These are phyloP conservation scores for Nemania bipapillata DNA, from an alignment of 2,329 filamentous ascomycete species.

Conservation along the genomic window DNA sequence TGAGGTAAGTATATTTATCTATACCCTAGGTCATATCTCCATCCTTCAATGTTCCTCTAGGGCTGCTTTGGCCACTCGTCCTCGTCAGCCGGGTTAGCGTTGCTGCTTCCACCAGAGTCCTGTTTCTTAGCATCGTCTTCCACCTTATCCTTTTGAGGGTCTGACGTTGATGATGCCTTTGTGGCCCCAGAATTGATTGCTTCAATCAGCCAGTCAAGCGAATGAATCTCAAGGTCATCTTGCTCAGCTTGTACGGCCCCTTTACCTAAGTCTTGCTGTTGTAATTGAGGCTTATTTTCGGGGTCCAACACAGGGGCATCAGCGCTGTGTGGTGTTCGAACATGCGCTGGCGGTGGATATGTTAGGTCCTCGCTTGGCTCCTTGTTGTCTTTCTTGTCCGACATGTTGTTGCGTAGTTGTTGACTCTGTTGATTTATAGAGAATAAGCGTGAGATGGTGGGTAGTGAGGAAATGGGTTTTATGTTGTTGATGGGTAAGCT, in stretches of 20 bases:
- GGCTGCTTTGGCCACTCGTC: no score
- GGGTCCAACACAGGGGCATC: not conserved
- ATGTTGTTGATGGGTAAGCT: no score
- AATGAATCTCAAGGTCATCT: not conserved
- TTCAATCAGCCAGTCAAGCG: not conserved
- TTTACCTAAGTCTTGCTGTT: not conserved
- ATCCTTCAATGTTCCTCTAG: no score
- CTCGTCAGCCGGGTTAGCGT: not conserved
- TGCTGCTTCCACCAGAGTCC: not conserved
- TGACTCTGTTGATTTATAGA: not conserved
- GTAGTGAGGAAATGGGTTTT: not conserved
- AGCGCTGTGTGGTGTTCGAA: not conserved
- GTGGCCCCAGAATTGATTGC: not conserved
- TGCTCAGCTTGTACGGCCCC: no score
- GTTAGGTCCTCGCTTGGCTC: not conserved
- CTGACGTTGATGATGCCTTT: no score
- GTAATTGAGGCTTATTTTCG: not conserved
- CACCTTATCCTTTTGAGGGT: not conserved
- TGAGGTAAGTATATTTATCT: no score
- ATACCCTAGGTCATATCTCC: no score
- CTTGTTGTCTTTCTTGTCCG: not conserved
- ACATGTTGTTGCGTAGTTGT: not conserved
- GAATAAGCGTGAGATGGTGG: not conserved
- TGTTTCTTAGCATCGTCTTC: not conserved
- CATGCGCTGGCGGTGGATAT: conserved; percentile 6